A percentile compares a stretch with the other conserved stretches of the same genome.
These are phyloP conservation scores for Arthonia radiata DNA, from an alignment of 495 filamentous ascomycete species.

Conservation along the genomic window DNA sequence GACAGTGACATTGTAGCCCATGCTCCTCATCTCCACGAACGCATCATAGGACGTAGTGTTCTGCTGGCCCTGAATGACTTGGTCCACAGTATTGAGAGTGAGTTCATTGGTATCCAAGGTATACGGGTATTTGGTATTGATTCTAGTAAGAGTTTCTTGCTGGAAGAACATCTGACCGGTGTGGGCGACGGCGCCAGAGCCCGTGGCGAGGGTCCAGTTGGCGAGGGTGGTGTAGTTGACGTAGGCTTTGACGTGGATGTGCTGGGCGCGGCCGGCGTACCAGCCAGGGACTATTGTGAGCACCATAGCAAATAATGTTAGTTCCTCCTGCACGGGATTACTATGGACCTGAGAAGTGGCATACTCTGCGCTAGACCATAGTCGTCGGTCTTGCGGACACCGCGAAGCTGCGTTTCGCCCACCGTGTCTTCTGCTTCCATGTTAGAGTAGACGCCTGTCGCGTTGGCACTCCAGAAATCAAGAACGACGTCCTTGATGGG, in stretches of 20 bases:
- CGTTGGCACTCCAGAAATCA: conserved; percentile 34
- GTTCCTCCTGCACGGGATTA: no score
- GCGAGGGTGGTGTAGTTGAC: conserved; percentile 4
- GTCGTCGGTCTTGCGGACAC: conserved; percentile 21
- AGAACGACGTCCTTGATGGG: conserved; percentile 28
- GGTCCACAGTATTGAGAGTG: conserved; percentile 28
- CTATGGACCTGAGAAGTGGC: no score
- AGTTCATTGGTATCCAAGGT: conserved; percentile 25
- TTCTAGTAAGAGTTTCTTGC: conserved; percentile 26
- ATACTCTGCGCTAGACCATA: conserved; percentile 37
- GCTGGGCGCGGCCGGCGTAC: conserved; percentile 32
- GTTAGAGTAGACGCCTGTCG: conserved; percentile 30
- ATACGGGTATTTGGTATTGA: conserved; percentile 30
- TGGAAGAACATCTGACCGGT: conserved; percentile 41
- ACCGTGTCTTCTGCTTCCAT: conserved; percentile 6
- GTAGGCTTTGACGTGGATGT: conserved; percentile 22
- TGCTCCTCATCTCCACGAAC: no score
- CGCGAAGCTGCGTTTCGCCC: conserved; percentile 17
- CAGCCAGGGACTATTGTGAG: conserved; percentile 34
- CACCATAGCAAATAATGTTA: no score
- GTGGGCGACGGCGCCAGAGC: conserved; percentile 26
- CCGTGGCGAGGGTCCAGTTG: conserved; percentile 21
- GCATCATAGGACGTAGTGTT: no score
- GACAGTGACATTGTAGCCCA: no score
- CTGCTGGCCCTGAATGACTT: no score